phyloP scores from a whole-genome alignment of 2,329 filamentous ascomycete genomes.

The Stylonectria norvegica region DNA sequence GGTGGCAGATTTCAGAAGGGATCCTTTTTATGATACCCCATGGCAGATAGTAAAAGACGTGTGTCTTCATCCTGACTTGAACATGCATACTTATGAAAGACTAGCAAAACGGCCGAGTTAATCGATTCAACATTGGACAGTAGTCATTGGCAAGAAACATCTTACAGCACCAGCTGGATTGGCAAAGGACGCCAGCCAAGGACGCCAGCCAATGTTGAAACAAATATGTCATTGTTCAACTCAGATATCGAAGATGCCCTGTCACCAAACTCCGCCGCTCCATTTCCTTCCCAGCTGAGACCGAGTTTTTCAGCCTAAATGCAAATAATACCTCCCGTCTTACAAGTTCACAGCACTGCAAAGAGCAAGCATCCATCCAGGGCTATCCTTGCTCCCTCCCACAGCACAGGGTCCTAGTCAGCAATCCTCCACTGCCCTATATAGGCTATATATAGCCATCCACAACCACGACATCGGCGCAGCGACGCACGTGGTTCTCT shows the following conservation, averaged over 20 bases:
- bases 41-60: background rate
- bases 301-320: slow-evolving; percentile 26
- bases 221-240: slow-evolving; percentile 23
- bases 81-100: too few relatives aligned
- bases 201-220: slow-evolving; percentile 9
- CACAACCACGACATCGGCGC: slow-evolving; percentile 12
- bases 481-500: slow-evolving; percentile 7
- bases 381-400: slow-evolving; percentile 10
- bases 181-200: too few relatives aligned
- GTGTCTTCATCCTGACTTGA: too few relatives aligned
- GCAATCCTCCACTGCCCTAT: slow-evolving; percentile 5
- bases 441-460: slow-evolving; percentile 21
- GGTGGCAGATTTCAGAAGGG: slow-evolving; percentile 77
- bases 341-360: slow-evolving; percentile 18
- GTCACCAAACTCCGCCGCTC: slow-evolving; percentile 35
- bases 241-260: slow-evolving; percentile 26
- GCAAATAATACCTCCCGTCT: slow-evolving; percentile 19
- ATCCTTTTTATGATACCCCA: slow-evolving; percentile 47
- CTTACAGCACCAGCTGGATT: too few relatives aligned
- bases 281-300: slow-evolving; percentile 26
- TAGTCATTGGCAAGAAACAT: too few relatives aligned
- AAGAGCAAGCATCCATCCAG: slow-evolving; percentile 13
- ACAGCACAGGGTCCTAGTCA: slow-evolving; percentile 1
- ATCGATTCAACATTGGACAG: too few relatives aligned
- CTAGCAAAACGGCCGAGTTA: too few relatives aligned